These are phyloP conservation scores for Phytophthora parvispora DNA, from an alignment of 352 stramenopile species.

Conservation along the genomic window DNA sequence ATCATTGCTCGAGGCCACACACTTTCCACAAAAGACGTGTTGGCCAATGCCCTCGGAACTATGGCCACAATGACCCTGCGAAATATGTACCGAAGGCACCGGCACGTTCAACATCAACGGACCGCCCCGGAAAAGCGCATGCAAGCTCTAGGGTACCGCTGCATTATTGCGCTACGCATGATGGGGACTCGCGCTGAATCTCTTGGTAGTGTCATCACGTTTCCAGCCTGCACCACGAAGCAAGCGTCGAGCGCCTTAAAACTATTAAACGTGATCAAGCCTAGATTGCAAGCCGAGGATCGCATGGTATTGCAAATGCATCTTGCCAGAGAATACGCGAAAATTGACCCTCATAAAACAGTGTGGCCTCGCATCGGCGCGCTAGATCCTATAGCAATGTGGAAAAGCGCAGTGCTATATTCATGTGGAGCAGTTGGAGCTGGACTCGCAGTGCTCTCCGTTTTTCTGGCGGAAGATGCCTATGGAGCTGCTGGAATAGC, in stretches of 20 bases:
- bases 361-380: constrained; percentile 12
- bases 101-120: not conserved
- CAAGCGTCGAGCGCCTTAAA: too few relatives aligned
- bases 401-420: constrained; percentile 1
- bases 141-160: not conserved
- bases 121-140: not conserved
- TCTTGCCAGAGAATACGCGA: not conserved
- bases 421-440: not conserved
- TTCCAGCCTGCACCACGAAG: not conserved
- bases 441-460: not conserved
- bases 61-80: not conserved
- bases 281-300: not conserved
- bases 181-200: not conserved
- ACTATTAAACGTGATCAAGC: too few relatives aligned
- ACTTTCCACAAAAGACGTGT: not conserved
- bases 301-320: not conserved
- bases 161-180: not conserved
- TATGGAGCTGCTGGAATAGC: not conserved
- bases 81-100: not conserved
- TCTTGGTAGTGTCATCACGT: not conserved
- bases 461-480: not conserved
- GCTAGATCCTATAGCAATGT: not conserved
- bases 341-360: constrained; percentile 7
- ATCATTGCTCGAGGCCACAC: not conserved
- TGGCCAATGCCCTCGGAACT: not conserved